A percentile compares a stretch with the other conserved stretches of the same genome.
Evolutionary conservation across 495 filamentous ascomycete species (phyloP).

Genomic region (Schizothecium vesticola): DNA sequence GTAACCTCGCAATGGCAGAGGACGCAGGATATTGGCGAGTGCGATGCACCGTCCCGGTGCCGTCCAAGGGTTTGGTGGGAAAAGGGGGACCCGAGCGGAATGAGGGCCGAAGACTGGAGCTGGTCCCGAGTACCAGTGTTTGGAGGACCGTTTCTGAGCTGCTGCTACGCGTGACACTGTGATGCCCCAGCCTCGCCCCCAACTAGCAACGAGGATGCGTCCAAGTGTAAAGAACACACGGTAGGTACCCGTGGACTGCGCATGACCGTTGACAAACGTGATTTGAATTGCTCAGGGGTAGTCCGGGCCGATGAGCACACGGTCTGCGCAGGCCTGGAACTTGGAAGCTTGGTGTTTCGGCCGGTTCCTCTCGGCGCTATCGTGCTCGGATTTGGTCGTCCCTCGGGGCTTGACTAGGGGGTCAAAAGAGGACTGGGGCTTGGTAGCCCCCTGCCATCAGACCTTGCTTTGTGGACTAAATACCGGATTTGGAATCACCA

Average conservation of each 20-base stretch:
- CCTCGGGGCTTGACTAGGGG: not conserved
- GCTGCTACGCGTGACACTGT: not conserved
- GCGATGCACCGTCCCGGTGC: not conserved
- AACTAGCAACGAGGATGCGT: no score
- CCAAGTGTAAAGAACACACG: no score
- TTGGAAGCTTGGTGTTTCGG: not conserved
- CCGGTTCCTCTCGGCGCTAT: constrained; percentile 3
- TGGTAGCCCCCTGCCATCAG: no score
- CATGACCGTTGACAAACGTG: not conserved
- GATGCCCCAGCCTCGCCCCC: no score
- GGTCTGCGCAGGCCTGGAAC: not conserved
- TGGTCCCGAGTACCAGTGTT: not conserved
- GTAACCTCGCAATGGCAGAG: not conserved
- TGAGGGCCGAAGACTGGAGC: not conserved
- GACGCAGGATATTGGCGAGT: not conserved
- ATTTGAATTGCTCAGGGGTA: not conserved
- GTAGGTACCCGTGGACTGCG: not conserved
- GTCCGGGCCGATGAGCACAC: not conserved
- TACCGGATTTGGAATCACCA: not conserved
- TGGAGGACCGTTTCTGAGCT: not conserved
- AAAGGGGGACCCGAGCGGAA: not conserved
- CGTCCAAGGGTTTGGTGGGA: not conserved
- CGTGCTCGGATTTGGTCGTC: not conserved
- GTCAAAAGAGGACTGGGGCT: not conserved
- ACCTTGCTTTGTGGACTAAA: not conserved